Evolutionary conservation across 208 protist genomes (phyloP), one percentile per base, ranked within the genome.

Genomic region (Phytomonas sp.): DNA sequence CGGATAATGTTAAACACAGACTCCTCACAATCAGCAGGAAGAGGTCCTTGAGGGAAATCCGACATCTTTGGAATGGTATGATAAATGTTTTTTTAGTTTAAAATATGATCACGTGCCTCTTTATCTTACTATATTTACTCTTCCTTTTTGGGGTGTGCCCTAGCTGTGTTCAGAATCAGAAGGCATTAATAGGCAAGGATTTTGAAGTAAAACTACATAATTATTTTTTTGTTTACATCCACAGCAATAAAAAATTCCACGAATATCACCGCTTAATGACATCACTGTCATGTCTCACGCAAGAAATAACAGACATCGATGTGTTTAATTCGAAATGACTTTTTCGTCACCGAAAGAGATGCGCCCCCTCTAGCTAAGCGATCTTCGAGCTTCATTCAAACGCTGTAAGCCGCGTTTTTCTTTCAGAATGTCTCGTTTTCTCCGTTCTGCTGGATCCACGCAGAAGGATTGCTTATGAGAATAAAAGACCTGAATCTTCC

Each of bases 401-500:
- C 53, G 26, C 20, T 51, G 68, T 62, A 80, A 60, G 9, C 46
- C 71, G 26, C 61, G 63, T 67, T 83, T 79, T 32, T 83, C 73
- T 4, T 74, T 75, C 30, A 62, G 36, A 11, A 81, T 56, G 62
- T 95, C 82, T 59, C 90, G 81, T 31, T 84, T 81, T 29, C 81
- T 76, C 15, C 87, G 80, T 74, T 91, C 87, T 0, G 71, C 74
- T 0, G 85, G 85, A 62, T 91, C 84, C 0, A 85, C 85, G 36
- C 73, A 88, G 74, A 95, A 95, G 0, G 90, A 79, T 61, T 88
- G 87, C 2, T 67, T 66, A 46, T 92, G 78, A 13, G 90, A 85
- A 62, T 93, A 92, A 67, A 91, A 93, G 5, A 77, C 90, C 65
- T 95, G 85, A 28, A 93, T 80, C 32, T 79, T 79, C 9, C 82